Percentiles rank a stretch among this genome's conserved stretches.
These are phyloP conservation scores for Fusarium sp. DNA, from an alignment of 2,329 filamentous ascomycete genomes.

Conservation along the genomic window DNA sequence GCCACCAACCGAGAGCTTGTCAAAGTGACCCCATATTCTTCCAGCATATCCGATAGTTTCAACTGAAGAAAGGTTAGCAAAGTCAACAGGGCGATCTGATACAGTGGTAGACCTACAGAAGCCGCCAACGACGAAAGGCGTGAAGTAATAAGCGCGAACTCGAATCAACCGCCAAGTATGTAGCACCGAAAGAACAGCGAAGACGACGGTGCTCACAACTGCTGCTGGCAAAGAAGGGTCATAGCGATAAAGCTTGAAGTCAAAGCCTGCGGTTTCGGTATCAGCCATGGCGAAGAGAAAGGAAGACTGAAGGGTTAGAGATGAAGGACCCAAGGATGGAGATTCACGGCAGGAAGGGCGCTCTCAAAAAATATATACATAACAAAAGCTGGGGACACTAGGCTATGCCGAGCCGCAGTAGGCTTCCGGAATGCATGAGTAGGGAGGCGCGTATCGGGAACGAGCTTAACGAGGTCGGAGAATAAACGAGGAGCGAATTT, in stretches of 20 bases:
- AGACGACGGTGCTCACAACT: not conserved
- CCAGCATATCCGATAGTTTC: slow-evolving; percentile 7
- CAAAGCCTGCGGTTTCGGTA: not conserved
- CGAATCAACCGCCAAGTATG: not conserved
- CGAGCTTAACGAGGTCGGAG: not conserved
- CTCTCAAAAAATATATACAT: not conserved
- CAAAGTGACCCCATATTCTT: slow-evolving; percentile 16
- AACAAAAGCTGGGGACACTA: not conserved
- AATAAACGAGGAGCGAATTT: not conserved
- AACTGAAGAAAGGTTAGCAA: not conserved
- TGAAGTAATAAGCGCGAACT: slow-evolving; percentile 5
- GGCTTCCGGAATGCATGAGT: not conserved
- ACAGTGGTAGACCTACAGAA: not conserved
- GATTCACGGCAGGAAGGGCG: not conserved
- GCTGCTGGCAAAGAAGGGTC: not conserved
- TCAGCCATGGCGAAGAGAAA: not conserved
- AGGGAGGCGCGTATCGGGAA: not conserved
- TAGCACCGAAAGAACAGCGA: not conserved
- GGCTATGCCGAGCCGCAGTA: not conserved
- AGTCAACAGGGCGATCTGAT: accelerated
- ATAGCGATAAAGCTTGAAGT: slow-evolving; percentile 16
- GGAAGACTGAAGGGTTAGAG: accelerated
- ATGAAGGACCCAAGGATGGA: not conserved
- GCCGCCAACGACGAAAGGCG: not conserved
- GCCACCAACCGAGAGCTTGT: not conserved